These are phyloP conservation scores for Ilex paraguariensis DNA, from an alignment of 305 asterid genomes.

Conservation along the genomic window DNA sequence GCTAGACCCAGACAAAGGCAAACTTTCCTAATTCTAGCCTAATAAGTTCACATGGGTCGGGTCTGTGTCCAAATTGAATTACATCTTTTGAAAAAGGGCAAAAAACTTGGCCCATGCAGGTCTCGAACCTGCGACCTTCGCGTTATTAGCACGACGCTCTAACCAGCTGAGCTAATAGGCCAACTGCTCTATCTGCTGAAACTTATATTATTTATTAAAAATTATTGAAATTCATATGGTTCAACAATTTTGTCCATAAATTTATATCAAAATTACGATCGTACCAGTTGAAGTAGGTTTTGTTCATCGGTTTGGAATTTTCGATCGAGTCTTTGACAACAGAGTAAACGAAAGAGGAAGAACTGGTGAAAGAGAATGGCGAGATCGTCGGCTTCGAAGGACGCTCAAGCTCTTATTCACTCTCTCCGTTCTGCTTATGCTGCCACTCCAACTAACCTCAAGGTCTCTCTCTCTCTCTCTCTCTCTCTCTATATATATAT, in stretches of 20 bases:
- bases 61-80: no score
- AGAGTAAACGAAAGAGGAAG: not conserved
- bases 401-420: slow-evolving; percentile 53
- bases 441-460: slow-evolving; percentile 64
- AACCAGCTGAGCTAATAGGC: slow-evolving; percentile 64
- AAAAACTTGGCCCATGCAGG: slow-evolving; percentile 48
- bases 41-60: no score
- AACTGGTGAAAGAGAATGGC: slow-evolving; percentile 34
- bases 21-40: no score
- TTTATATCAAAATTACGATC: no score
- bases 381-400: slow-evolving; percentile 56
- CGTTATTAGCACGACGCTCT: slow-evolving; percentile 75
- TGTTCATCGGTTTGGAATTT: no score
- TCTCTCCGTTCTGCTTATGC: slow-evolving; percentile 69
- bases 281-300: no score
- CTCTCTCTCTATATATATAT: not conserved
- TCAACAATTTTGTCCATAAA: no score
- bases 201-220: no score
- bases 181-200: not conserved
- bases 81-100: no score
- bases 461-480: slow-evolving; percentile 30
- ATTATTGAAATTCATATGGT: no score
- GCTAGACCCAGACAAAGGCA: no score
- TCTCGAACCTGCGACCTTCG: slow-evolving; percentile 85
- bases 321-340: not conserved